Evolutionary conservation across 106 monocot genomes (phyloP).

Genomic region (Iris macrosiphon): DNA sequence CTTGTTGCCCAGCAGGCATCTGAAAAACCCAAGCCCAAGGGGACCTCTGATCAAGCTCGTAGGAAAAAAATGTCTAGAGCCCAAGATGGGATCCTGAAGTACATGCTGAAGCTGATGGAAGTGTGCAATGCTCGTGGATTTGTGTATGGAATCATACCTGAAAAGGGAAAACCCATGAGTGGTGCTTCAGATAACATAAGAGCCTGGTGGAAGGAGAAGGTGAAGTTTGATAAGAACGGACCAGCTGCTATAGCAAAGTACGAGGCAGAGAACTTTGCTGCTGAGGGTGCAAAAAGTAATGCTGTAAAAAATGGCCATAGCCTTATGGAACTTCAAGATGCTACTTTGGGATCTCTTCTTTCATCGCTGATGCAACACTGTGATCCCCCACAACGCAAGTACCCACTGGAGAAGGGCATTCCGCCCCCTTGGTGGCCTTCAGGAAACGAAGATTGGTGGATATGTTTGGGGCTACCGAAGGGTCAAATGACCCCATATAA

Average conservation of each 20-base stretch:
- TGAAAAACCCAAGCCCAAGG: constrained; percentile 51
- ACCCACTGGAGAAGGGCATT: constrained; percentile 70
- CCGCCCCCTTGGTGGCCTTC: constrained; percentile 98
- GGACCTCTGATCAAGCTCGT: constrained; percentile 73
- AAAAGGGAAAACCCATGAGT: constrained; percentile 94
- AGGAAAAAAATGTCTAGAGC: constrained; percentile 96
- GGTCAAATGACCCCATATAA: constrained; percentile 54
- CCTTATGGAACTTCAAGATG: constrained; percentile 91
- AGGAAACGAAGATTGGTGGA: constrained; percentile 93
- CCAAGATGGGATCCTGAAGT: constrained; percentile 96
- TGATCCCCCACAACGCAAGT: constrained; percentile 85
- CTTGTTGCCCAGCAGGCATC: constrained; percentile 34
- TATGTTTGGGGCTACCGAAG: constrained; percentile 49
- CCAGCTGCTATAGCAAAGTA: constrained; percentile 78
- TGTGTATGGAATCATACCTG: constrained; percentile 94
- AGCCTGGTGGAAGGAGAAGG: constrained; percentile 99
- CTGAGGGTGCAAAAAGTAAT: constrained; percentile 22
- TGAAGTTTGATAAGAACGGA: constrained; percentile 95
- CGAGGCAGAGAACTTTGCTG: constrained; percentile 57
- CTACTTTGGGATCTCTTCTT: constrained; percentile 84
- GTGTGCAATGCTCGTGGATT: constrained; percentile 97
- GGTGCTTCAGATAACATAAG: constrained; percentile 95
- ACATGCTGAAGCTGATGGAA: constrained; percentile 97
- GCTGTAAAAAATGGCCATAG: constrained; percentile 37
- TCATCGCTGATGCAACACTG: constrained; percentile 98